Conservation (phyloP, 768 basidiomycete species). For the Boletus insuetus region DNA sequence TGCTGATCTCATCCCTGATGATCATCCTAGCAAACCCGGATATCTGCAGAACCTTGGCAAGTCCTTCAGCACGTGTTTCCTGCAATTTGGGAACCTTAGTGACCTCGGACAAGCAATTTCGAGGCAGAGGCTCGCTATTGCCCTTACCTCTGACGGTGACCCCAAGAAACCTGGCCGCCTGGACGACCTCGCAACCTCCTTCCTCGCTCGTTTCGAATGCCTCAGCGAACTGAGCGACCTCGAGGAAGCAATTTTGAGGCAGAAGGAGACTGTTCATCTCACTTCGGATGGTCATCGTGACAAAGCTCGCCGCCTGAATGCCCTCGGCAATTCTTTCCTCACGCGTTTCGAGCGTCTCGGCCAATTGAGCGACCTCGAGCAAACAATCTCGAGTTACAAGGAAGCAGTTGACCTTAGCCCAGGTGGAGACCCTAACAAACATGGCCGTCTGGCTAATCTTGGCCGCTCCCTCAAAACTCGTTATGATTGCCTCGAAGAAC, state of each 20-base stretch:
- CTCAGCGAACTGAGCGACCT: neutral
- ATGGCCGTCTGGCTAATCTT: neutral
- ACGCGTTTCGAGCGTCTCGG: neutral
- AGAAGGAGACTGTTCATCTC: neutral
- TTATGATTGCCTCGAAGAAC: neutral
- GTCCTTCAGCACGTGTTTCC: neutral
- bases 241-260: neutral
- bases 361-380: neutral
- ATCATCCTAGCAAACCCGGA: neutral
- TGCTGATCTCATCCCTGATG: neutral
- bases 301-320: neutral
- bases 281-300: neutral
- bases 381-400: neutral
- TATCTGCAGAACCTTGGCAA: neutral
- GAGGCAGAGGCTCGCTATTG: neutral
- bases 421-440: neutral
- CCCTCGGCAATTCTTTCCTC: neutral
- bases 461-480: neutral
- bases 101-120: neutral
- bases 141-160: neutral
- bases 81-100: neutral
- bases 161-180: neutral
- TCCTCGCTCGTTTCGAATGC: neutral
- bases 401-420: neutral
- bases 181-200: neutral